phyloP scores from a whole-genome alignment of 306 rosid genomes.

The Prunus armeniaca region DNA sequence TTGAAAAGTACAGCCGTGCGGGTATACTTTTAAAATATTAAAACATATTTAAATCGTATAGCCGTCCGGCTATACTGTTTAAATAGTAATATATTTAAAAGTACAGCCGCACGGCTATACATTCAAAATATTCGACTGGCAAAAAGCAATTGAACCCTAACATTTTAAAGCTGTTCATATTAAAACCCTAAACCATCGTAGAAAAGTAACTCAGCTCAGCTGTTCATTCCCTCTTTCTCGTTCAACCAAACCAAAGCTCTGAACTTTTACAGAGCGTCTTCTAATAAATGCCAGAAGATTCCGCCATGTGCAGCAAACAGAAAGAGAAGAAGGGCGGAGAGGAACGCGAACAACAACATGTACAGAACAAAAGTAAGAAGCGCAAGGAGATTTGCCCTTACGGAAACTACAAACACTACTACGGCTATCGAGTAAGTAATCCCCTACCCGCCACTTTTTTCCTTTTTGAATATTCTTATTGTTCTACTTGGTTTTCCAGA shows the following conservation, averaged over 20 bases:
- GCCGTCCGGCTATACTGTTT: too few relatives aligned
- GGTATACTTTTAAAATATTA: too few relatives aligned
- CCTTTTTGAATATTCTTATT: background rate
- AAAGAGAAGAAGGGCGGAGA: slow-evolving; percentile 19
- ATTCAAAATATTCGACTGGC: too few relatives aligned
- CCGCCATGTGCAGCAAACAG: background rate
- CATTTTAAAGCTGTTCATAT: too few relatives aligned
- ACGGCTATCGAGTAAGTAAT: slow-evolving; percentile 74
- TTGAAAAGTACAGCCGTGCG: too few relatives aligned
- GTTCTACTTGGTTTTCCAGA: background rate
- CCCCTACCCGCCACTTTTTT: background rate
- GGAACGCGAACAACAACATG: slow-evolving; percentile 16
- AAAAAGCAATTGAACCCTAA: too few relatives aligned
- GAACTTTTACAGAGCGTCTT: too few relatives aligned
- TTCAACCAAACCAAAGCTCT: too few relatives aligned
- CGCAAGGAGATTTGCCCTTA: slow-evolving; percentile 50
- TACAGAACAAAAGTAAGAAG: slow-evolving; percentile 30
- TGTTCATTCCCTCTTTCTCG: background rate
- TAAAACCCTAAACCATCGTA: slow-evolving; percentile 12
- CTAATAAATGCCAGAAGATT: too few relatives aligned
- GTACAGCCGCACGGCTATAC: too few relatives aligned
- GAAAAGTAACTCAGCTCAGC: background rate
- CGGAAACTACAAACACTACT: slow-evolving; percentile 84
- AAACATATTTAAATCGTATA: too few relatives aligned
- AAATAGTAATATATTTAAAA: too few relatives aligned